A percentile compares a stretch with the other conserved stretches of the same genome.
These are phyloP conservation scores for Starmerella powellii DNA, from an alignment of 805 yeast genomes.

Conservation along the genomic window DNA sequence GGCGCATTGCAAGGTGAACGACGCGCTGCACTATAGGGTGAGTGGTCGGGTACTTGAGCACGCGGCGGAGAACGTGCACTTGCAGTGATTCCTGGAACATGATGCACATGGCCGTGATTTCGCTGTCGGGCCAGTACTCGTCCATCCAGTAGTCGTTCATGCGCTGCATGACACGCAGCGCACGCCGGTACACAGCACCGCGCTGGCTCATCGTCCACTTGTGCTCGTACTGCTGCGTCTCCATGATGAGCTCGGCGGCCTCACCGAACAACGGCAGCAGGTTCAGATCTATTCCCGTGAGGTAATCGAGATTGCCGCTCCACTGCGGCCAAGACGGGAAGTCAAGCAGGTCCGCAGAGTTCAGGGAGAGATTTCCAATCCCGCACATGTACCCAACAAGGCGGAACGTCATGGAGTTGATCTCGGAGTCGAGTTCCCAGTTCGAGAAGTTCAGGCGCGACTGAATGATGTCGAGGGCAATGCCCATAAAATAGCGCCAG, in stretches of 20 bases:
- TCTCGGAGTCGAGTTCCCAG: slow-evolving; percentile 18
- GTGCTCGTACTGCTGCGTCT: slow-evolving; percentile 15
- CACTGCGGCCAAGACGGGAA: slow-evolving; percentile 29
- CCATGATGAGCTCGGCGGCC: slow-evolving; percentile 33
- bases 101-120: slow-evolving; percentile 28
- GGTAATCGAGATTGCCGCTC: slow-evolving; percentile 42
- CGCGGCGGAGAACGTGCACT: slow-evolving; percentile 46
- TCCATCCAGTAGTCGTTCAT: slow-evolving; percentile 21
- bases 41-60: slow-evolving; percentile 36
- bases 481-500: slow-evolving; percentile 11
- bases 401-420: slow-evolving; percentile 22
- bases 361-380: slow-evolving; percentile 14
- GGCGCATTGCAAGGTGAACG: slow-evolving; percentile 33
- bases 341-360: neutral
- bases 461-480: slow-evolving; percentile 15
- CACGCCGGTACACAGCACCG: slow-evolving; percentile 8
- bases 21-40: slow-evolving; percentile 40
- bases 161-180: slow-evolving; percentile 16
- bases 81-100: slow-evolving; percentile 44
- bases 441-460: slow-evolving; percentile 17
- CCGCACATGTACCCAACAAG: slow-evolving; percentile 19
- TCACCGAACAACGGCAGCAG: slow-evolving; percentile 48
- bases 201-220: slow-evolving; percentile 17
- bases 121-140: slow-evolving; percentile 20
- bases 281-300: slow-evolving; percentile 49